Percentiles rank a stretch among this genome's conserved stretches.
These are phyloP conservation scores for Hypoxylon fuscum DNA, from an alignment of 495 filamentous ascomycete species.

Conservation along the genomic window DNA sequence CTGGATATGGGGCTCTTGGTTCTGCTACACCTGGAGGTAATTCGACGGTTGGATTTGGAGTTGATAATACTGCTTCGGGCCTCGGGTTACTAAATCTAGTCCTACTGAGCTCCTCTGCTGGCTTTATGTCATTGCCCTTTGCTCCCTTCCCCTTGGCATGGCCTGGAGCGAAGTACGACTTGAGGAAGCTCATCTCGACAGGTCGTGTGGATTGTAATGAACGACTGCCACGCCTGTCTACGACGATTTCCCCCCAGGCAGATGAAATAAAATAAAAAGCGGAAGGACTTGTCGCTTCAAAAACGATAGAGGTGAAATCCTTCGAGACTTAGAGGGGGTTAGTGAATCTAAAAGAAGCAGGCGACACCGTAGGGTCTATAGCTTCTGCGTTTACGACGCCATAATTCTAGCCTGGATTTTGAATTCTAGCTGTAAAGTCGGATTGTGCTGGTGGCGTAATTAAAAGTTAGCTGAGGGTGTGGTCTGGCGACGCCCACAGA, in stretches of 20 bases:
- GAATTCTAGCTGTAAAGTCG: conserved; percentile 19
- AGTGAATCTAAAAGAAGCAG: neutral
- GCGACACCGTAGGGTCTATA: conserved; percentile 22
- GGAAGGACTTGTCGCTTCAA: neutral
- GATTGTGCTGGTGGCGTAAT: conserved; percentile 23
- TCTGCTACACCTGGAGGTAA: conserved; percentile 13
- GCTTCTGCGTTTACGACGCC: conserved; percentile 23
- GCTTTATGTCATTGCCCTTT: conserved; percentile 16
- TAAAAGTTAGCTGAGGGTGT: conserved; percentile 15
- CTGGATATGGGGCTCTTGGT: conserved; percentile 10
- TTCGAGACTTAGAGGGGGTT: neutral
- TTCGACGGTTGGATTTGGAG: neutral
- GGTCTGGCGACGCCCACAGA: conserved; percentile 4
- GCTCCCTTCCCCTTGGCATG: conserved; percentile 25
- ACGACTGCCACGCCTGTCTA: conserved; percentile 20
- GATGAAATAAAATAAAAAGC: conserved; percentile 1
- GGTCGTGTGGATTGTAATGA: conserved; percentile 13
- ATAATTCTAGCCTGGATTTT: conserved; percentile 13
- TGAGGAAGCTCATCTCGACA: conserved; percentile 42
- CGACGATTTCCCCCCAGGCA: conserved; percentile 1
- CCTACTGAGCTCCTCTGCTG: conserved; percentile 4
- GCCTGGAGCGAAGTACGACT: conserved; percentile 44
- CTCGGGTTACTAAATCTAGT: neutral
- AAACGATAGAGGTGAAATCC: neutral
- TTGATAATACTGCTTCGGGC: neutral